Conservation (phyloP, 2,329 filamentous ascomycete species). For the Aspergillus chevalieri region DNA sequence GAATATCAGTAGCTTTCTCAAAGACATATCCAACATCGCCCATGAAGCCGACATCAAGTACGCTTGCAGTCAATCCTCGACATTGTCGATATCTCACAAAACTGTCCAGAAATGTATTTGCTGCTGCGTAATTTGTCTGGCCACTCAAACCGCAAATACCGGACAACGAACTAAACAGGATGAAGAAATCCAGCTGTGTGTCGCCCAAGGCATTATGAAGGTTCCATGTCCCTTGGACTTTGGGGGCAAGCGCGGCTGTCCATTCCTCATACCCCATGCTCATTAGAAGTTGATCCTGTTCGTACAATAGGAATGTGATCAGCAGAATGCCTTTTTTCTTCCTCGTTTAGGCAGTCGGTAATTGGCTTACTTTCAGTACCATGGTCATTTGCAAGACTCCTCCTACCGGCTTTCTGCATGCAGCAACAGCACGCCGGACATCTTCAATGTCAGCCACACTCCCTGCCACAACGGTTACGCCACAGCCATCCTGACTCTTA, state of each 20-base stretch:
- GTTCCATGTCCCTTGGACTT: slow-evolving; percentile 26
- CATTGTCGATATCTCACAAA: slow-evolving; percentile 15
- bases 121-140: slow-evolving; percentile 33
- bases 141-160: slow-evolving; percentile 24
- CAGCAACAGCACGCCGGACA: slow-evolving; percentile 3
- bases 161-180: slow-evolving; percentile 32
- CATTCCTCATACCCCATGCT: slow-evolving; percentile 33
- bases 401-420: slow-evolving; percentile 1
- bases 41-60: slow-evolving; percentile 11
- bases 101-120: slow-evolving; percentile 30
- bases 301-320: not conserved
- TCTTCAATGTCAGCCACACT: slow-evolving; percentile 4
- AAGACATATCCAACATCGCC: slow-evolving; percentile 11
- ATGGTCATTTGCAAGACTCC: slow-evolving; percentile 19
- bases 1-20: slow-evolving; percentile 7
- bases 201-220: slow-evolving; percentile 13
- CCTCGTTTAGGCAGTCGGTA: not conserved
- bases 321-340: not conserved
- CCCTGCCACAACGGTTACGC: slow-evolving; percentile 3
- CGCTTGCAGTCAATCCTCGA: slow-evolving; percentile 8
- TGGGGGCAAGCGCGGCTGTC: slow-evolving; percentile 22
- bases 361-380: slow-evolving; percentile 7
- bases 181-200: slow-evolving; percentile 37
- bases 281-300: slow-evolving; percentile 5
- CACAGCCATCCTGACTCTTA: not conserved